Conservation (phyloP, 2,329 filamentous ascomycete genomes). For the Venturia asperata region DNA sequence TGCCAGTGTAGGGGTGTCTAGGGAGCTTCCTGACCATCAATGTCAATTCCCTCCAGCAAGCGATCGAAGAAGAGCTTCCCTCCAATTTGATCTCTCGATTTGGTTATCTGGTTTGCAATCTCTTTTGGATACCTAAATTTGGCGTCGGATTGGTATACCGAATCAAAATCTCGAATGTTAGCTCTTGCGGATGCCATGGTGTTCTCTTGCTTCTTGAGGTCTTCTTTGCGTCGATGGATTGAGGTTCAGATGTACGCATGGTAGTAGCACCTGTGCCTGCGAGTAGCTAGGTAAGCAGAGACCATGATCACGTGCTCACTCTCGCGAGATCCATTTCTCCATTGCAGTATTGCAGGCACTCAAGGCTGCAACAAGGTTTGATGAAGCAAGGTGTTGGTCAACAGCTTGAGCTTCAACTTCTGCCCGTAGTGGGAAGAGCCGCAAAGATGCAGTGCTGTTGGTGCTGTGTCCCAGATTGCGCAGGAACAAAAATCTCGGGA, state of each 20-base stretch:
- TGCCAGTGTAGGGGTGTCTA: background rate
- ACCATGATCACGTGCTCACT: background rate
- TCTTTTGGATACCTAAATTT: slow-evolving; percentile 9
- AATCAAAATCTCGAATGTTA: background rate
- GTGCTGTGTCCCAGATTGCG: no score
- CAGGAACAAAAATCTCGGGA: no score
- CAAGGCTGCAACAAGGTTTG: no score
- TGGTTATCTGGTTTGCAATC: background rate
- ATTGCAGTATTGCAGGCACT: no score
- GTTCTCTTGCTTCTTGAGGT: background rate
- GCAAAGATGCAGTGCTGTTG: no score
- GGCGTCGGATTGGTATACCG: slow-evolving; percentile 3
- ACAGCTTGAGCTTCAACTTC: no score
- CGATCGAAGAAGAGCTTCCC: slow-evolving; percentile 66
- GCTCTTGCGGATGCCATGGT: slow-evolving; percentile 4
- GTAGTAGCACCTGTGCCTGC: no score
- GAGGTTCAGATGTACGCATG: background rate
- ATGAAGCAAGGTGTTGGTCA: no score
- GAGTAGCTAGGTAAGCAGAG: background rate
- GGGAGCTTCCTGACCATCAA: slow-evolving; percentile 52
- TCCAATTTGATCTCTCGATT: background rate
- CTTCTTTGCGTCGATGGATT: background rate
- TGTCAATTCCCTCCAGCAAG: slow-evolving; percentile 61
- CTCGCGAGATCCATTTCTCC: no score
- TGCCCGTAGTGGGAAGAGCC: no score